phyloP scores from a whole-genome alignment of 495 filamentous ascomycete species.

The Xylaria longipes region DNA sequence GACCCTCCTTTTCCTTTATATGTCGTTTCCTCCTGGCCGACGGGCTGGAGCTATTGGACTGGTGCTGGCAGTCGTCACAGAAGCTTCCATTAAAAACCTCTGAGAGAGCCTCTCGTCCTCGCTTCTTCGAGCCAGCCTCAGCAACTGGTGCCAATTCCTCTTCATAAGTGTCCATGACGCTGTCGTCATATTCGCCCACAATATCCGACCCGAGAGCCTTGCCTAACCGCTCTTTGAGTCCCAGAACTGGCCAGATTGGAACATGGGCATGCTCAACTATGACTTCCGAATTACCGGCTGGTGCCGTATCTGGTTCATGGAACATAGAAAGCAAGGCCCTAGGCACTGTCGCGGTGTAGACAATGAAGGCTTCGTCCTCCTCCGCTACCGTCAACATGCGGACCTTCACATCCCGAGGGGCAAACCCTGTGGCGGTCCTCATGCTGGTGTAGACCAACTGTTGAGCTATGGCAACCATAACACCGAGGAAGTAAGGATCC shows the following conservation, averaged over 20 bases:
- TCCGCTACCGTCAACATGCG: slow-evolving; percentile 50
- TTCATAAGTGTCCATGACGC: slow-evolving; percentile 47
- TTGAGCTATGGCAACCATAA: slow-evolving; percentile 55
- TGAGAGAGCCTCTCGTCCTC: slow-evolving; percentile 29
- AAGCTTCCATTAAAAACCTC: slow-evolving; percentile 38
- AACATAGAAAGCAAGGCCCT: slow-evolving; percentile 48
- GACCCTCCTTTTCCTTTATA: slow-evolving; percentile 32
- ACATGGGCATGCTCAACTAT: slow-evolving; percentile 47
- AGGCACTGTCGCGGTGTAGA: slow-evolving; percentile 52
- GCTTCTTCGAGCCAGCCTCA: slow-evolving; percentile 21
- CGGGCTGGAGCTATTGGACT: slow-evolving; percentile 20
- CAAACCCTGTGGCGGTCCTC: slow-evolving; percentile 24
- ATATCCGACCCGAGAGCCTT: slow-evolving; percentile 51
- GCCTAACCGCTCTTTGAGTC: slow-evolving; percentile 55
- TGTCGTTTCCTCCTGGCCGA: slow-evolving; percentile 31
- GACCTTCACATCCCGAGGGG: slow-evolving; percentile 46
- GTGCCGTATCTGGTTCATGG: slow-evolving; percentile 42
- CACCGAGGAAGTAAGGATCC: slow-evolving; percentile 50
- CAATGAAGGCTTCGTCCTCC: slow-evolving; percentile 44
- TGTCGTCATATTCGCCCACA: slow-evolving; percentile 44
- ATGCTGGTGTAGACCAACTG: slow-evolving; percentile 45
- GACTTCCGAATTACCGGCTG: slow-evolving; percentile 30
- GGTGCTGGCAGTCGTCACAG: slow-evolving; percentile 30
- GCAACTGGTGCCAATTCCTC: slow-evolving; percentile 1
- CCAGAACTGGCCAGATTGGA: slow-evolving; percentile 52